Base-by-base conservation (phyloP, 148 eudicot species). In the Spergularia bocconei region DNA sequence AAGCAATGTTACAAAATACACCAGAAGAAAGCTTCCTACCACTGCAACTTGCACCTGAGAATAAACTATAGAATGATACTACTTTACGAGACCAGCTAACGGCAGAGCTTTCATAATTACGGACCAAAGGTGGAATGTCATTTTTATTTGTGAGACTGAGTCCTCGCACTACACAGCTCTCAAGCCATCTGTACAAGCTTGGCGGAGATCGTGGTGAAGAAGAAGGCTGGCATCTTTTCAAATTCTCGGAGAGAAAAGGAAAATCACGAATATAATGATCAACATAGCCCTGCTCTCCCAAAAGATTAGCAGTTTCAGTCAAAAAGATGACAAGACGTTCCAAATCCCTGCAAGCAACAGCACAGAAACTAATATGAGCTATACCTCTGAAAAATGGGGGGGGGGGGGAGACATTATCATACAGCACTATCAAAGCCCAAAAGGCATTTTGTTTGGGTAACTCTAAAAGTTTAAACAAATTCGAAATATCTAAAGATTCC, bases 261-360 rank as follows among this genome's bases (percentile, higher is more conserved):
- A 96, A 96, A 84, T 96, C 99, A 67, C 98, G 95, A 61, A 91
- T 63, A 75, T 96, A 96, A 82, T 96, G 86, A 78, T 96, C 99
- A 81, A 88, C 75, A 77, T 89, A 92, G 78, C 81, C 85, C 75
- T 70, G 83, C 81, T 91, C 95, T 16, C 85, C 88, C 73, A 96
- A 77, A 79, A 84, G 79, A 72, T 70, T 82, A 79, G 95, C 92
- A 72, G 91, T 77, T 69, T 88, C 83, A 77, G 84, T 87, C 78
- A 92, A 79, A 44, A 96, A 87, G 81, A 68, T 81, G 70, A 81
- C 97, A 70, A 96, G 84, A 80, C 88, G 97, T 64, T 73, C 85
- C 87, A 93, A 83, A 72, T 96, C 98, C 87, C 99, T 96, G 86
- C 75, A 89, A 71, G 14, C 51, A 69, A 51, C 54, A 8, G 13